A percentile compares a stretch with the other conserved stretches of the same genome.
phyloP scores from a whole-genome alignment of 2,329 filamentous ascomycete genomes.

The Curvularia sp. region DNA sequence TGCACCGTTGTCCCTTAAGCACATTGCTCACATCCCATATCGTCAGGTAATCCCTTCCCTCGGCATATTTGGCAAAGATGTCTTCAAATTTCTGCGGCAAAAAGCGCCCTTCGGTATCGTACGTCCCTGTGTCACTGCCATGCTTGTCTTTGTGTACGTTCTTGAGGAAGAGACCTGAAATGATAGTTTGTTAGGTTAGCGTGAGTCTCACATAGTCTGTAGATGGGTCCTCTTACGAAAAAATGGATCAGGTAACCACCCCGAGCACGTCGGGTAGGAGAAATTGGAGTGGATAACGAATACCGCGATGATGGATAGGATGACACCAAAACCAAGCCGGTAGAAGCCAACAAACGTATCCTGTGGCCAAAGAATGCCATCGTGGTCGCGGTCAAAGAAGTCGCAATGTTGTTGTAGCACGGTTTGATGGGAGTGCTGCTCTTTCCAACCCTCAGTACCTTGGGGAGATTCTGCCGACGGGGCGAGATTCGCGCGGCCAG shows the following conservation, averaged over 20 bases:
- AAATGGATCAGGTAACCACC: background rate
- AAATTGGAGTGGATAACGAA: slow-evolving; percentile 8
- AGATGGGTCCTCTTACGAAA: background rate
- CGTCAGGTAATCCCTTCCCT: slow-evolving; percentile 22
- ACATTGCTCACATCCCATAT: slow-evolving; percentile 17
- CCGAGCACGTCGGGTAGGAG: slow-evolving; percentile 16
- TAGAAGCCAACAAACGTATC: slow-evolving; percentile 28
- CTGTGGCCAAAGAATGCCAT: slow-evolving; percentile 27
- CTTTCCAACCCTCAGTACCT: slow-evolving; percentile 5
- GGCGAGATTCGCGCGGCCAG: slow-evolving; percentile 3
- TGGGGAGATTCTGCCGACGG: slow-evolving; percentile 1
- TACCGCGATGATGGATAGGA: background rate
- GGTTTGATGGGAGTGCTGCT: slow-evolving; percentile 9
- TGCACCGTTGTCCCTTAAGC: slow-evolving; percentile 25
- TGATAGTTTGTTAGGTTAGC: background rate
- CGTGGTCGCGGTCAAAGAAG: slow-evolving; percentile 26
- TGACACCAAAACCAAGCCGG: slow-evolving; percentile 20
- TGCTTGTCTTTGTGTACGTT: slow-evolving; percentile 26
- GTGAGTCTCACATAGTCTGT: background rate
- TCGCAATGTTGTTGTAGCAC: slow-evolving; percentile 21
- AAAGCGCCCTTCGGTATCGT: slow-evolving; percentile 26
- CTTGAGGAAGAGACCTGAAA: slow-evolving; percentile 20
- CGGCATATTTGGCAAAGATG: slow-evolving; percentile 27
- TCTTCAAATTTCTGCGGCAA: slow-evolving; percentile 25
- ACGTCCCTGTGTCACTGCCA: slow-evolving; percentile 28